Percentiles rank a stretch among this genome's conserved stretches.
Evolutionary conservation across 208 protist species (phyloP).

Genomic region (Plasmodiophora brassicae): DNA sequence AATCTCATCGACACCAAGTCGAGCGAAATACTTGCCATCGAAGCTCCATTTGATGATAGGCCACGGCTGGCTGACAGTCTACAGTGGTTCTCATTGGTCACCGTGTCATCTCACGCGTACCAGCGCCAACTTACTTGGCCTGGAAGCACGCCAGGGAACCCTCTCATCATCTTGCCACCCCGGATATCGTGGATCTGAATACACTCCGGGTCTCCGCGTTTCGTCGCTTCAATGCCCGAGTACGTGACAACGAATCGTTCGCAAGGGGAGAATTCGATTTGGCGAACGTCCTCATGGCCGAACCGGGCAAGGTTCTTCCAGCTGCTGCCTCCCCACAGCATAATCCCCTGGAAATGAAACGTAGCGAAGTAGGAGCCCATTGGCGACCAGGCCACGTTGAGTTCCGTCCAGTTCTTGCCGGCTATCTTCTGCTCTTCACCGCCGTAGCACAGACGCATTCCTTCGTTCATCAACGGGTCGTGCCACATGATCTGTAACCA

Average conservation of each 20-base stretch:
- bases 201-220: slow-evolving; percentile 32
- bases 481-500: slow-evolving; percentile 46
- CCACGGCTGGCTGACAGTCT: too few species aligned
- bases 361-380: slow-evolving; percentile 67
- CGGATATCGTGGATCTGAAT: slow-evolving; percentile 66
- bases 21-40: slow-evolving; percentile 68
- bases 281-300: slow-evolving; percentile 57
- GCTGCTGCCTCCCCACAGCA: slow-evolving; percentile 61
- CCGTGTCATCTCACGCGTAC: too few species aligned
- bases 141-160: slow-evolving; percentile 37
- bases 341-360: slow-evolving; percentile 59
- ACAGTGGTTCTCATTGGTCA: too few species aligned
- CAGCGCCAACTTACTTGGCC: background rate
- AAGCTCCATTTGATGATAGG: slow-evolving; percentile 62
- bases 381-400: slow-evolving; percentile 64
- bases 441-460: background rate
- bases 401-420: slow-evolving; percentile 46
- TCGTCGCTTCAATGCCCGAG: background rate
- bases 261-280: slow-evolving; percentile 66
- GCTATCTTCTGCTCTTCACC: background rate
- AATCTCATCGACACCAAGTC: slow-evolving; percentile 59
- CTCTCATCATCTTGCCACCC: slow-evolving; percentile 52
- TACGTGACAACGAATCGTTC: slow-evolving; percentile 66
- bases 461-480: slow-evolving; percentile 20
- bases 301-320: slow-evolving; percentile 51